A percentile compares a stretch with the other conserved stretches of the same genome.
These are phyloP conservation scores for Globisporangium iwayamae DNA, from an alignment of 352 stramenopile genomes.

Conservation along the genomic window DNA sequence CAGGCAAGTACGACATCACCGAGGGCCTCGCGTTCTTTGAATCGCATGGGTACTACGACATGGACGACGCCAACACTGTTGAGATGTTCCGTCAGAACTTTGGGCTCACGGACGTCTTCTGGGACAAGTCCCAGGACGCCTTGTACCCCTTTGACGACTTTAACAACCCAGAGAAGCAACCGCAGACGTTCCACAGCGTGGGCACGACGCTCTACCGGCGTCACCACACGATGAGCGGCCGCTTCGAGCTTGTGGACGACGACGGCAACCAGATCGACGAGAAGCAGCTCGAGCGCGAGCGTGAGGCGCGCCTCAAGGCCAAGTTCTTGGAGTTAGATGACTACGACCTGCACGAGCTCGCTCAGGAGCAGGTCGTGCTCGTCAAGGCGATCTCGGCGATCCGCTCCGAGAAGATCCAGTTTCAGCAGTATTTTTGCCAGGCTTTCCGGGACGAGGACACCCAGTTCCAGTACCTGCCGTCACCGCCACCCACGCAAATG, in stretches of 20 bases:
- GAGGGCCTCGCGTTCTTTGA: constrained; percentile 77
- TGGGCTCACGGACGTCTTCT: constrained; percentile 60
- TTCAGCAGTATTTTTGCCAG: constrained; percentile 55
- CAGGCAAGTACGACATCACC: constrained; percentile 32
- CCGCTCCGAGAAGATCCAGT: constrained; percentile 53
- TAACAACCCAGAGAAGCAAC: constrained; percentile 6
- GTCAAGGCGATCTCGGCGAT: constrained; percentile 59
- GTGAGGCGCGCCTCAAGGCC: constrained; percentile 43
- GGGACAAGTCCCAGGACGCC: constrained; percentile 33
- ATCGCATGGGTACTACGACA: constrained; percentile 80
- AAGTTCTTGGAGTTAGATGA: constrained; percentile 61
- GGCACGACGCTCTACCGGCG: constrained; percentile 15
- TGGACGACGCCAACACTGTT: constrained; percentile 77
- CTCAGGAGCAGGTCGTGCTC: constrained; percentile 43
- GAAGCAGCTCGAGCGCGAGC: constrained; percentile 41
- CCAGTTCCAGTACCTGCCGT: constrained; percentile 18
- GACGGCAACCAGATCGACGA: constrained; percentile 67
- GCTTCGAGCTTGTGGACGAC: constrained; percentile 61
- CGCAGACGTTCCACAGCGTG: constrained; percentile 10
- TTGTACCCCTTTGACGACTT: too few relatives aligned
- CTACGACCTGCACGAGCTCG: constrained; percentile 59
- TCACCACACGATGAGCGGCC: constrained; percentile 19
- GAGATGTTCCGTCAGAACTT: constrained; percentile 79
- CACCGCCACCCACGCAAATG: constrained; percentile 21
- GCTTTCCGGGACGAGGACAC: constrained; percentile 51